Evolutionary conservation across 148 eudicot species (phyloP).

Genomic region (Arctostaphylos glauca): DNA sequence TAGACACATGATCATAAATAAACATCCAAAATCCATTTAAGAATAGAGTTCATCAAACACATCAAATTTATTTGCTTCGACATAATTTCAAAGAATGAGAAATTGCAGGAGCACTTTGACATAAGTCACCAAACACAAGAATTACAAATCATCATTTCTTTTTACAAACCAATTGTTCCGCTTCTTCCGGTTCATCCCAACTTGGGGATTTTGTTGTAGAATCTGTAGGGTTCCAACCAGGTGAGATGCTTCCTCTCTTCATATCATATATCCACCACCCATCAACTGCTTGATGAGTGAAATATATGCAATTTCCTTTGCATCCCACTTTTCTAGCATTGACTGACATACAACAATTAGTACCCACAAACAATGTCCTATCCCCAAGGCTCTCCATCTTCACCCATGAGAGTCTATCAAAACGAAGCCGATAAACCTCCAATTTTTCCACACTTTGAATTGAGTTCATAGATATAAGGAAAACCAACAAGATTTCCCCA

Average conservation of each 20-base stretch:
- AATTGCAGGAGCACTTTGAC: slow-evolving; percentile 12
- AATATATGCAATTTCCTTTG: slow-evolving; percentile 24
- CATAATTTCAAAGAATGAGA: too few species aligned
- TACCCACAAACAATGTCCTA: slow-evolving; percentile 24
- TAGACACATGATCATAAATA: too few species aligned
- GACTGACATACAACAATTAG: slow-evolving; percentile 23
- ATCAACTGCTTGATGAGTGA: slow-evolving; percentile 8
- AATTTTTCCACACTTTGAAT: slow-evolving; percentile 25
- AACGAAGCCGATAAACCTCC: slow-evolving; percentile 25
- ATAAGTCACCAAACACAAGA: neutral
- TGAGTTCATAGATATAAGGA: slow-evolving; percentile 20
- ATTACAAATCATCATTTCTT: neutral
- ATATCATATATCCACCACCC: slow-evolving; percentile 35
- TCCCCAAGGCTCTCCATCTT: slow-evolving; percentile 32
- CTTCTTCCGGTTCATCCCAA: slow-evolving; percentile 13
- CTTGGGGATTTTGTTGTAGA: slow-evolving; percentile 12
- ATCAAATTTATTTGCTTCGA: too few species aligned
- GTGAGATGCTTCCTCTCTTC: slow-evolving; percentile 18
- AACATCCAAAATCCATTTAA: too few species aligned
- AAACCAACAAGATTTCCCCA: slow-evolving; percentile 31
- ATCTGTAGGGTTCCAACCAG: slow-evolving; percentile 1
- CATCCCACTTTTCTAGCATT: slow-evolving; percentile 27
- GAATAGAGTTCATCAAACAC: too few species aligned
- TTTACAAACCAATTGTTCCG: neutral
- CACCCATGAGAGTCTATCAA: slow-evolving; percentile 24